Evolutionary conservation across 2,329 filamentous ascomycete species (phyloP), one percentile per base, ranked within the genome.

Genomic region (Chrysoporthe puriensis): DNA sequence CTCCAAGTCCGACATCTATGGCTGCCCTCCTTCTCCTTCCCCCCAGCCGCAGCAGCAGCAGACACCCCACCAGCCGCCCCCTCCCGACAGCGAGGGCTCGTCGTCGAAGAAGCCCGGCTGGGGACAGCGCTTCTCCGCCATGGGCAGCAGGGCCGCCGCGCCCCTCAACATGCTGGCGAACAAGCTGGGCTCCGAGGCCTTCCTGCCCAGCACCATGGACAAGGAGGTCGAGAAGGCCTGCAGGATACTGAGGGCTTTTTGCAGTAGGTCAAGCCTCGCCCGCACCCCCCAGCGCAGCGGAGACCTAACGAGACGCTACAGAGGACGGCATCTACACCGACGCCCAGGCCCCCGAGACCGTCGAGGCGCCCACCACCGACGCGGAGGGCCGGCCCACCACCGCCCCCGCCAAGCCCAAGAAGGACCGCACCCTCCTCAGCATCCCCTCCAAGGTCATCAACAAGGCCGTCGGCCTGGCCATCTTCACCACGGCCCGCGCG

Each of bases 151-250:
- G 73, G 81, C 83, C 13, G 91, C 91, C 18, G 87, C 86, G 1
- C 93, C 93, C 2, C 89, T 97, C 75, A 97, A 97, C 76, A 88
- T 85, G 69, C 78, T 97, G 32, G 92, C 90, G 18, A 93, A 96
- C 79, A 93, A 91, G 79, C 83, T 97, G 48, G 93, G 93, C n/a
- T 80, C 80, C 60, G 93, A 97, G 78, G 91, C 92, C 32, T 97
- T 97, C 79, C 91, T 94, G 86, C 94, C 94, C 1, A 92, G 91
- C 65, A 90, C 90, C 1, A 83, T 97, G 71, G 94, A 97, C 76
- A 93, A 93, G 78, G 94, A 97, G 81, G 91, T 91, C 73, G 93
- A 97, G 79, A 97, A 97, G 82, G 93, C 93, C 0, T 93, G 94
- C 44, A 84, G 92, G 14, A 97, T 97, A 60, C 78, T 97, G 36